A percentile compares a stretch with the other conserved stretches of the same genome.
phyloP scores from a whole-genome alignment of 129 eudicot genomes.

The Pittosporum tobira region DNA sequence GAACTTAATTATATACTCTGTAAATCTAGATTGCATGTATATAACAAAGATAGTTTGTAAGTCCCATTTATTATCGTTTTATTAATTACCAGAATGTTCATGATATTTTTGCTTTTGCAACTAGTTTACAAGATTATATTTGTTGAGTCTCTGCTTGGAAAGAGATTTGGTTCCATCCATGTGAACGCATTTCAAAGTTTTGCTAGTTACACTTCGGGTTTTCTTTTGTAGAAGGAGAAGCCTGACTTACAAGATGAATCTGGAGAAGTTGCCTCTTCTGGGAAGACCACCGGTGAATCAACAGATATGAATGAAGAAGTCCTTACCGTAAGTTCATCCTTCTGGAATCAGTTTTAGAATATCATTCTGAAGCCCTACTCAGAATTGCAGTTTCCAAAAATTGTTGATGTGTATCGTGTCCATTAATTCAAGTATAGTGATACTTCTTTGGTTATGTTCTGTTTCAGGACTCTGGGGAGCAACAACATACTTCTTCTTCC shows the following conservation, averaged over 20 bases:
- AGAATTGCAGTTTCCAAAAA: too few species aligned
- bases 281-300: slow-evolving; percentile 24
- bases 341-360: background rate
- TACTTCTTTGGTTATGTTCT: slow-evolving; percentile 4
- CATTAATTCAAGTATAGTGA: too few species aligned
- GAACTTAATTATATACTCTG: too few species aligned
- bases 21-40: too few species aligned
- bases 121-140: too few species aligned
- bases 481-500: slow-evolving; percentile 12
- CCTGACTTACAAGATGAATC: slow-evolving; percentile 11
- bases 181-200: background rate
- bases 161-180: background rate
- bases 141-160: too few species aligned
- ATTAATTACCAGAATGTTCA: too few species aligned
- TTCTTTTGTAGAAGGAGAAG: slow-evolving; percentile 18
- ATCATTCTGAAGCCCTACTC: too few species aligned
- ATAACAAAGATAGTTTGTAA: too few species aligned
- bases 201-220: background rate
- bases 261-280: slow-evolving; percentile 17
- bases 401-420: too few species aligned
- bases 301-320: slow-evolving; percentile 29
- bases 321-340: slow-evolving; percentile 32
- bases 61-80: too few species aligned
- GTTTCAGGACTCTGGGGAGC: slow-evolving; percentile 43
- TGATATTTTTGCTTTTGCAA: too few species aligned